A percentile compares a stretch with the other conserved stretches of the same genome.
Conservation (phyloP, 306 rosid genomes). For the Cicer chorassanicum region DNA sequence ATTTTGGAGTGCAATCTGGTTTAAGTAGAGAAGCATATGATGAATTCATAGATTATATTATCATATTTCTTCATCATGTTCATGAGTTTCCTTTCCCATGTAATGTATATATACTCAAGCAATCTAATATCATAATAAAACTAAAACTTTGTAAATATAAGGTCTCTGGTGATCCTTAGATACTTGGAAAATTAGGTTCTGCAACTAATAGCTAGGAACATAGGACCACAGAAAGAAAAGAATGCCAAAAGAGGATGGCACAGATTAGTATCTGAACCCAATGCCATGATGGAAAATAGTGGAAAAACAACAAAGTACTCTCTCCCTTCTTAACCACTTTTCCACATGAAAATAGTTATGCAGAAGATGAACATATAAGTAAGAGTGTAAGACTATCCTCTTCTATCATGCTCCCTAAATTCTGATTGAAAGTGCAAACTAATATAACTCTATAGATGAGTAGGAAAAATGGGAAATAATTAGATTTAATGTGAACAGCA, state of each 20-base stretch:
- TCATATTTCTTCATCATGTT: slow-evolving; percentile 17
- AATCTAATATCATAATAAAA: slow-evolving; percentile 5
- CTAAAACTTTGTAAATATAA: slow-evolving; percentile 12
- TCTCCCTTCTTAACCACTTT: slow-evolving; percentile 28
- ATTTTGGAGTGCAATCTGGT: slow-evolving; percentile 13
- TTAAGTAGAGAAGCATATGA: slow-evolving; percentile 20
- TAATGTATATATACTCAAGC: slow-evolving; percentile 20
- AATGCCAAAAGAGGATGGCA: slow-evolving; percentile 18
- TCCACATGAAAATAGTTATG: slow-evolving; percentile 21
- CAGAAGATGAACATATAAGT: slow-evolving; percentile 35
- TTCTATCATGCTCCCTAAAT: slow-evolving; percentile 25
- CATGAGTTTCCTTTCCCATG: background rate
- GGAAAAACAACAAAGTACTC: slow-evolving; percentile 16
- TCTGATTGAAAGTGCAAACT: slow-evolving; percentile 20
- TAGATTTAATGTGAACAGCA: slow-evolving; percentile 7
- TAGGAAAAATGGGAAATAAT: slow-evolving; percentile 4
- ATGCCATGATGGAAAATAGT: slow-evolving; percentile 15
- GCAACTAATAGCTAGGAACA: slow-evolving; percentile 35
- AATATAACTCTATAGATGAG: background rate
- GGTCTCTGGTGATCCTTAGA: slow-evolving; percentile 15
- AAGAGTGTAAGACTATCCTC: slow-evolving; percentile 11
- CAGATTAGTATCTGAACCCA: background rate
- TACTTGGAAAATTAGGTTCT: slow-evolving; percentile 6
- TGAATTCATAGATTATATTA: slow-evolving; percentile 17
- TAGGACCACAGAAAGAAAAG: background rate